phyloP scores from a whole-genome alignment of 2,329 filamentous ascomycete species.

The Alternaria dauci region DNA sequence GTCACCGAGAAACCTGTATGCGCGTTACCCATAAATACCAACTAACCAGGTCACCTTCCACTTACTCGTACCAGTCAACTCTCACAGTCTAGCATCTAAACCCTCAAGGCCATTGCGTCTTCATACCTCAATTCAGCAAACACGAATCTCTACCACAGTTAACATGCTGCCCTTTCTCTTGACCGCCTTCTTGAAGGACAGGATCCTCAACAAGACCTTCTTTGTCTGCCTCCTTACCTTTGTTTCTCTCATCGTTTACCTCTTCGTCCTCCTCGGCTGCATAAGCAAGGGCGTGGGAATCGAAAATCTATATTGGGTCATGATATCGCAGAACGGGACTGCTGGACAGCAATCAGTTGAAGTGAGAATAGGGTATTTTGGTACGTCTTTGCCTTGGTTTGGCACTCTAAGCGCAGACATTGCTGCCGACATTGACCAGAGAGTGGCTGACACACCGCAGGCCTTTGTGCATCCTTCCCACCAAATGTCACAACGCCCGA shows the following conservation, averaged over 20 bases:
- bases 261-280: conserved; percentile 10
- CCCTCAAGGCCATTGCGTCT: neutral
- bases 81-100: neutral
- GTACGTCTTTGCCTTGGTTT: neutral
- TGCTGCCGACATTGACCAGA: no score
- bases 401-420: neutral
- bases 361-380: conserved; percentile 16
- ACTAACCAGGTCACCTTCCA: neutral
- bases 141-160: neutral
- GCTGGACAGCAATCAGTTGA: neutral
- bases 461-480: conserved; percentile 11
- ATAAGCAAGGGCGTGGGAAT: conserved; percentile 10
- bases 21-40: neutral
- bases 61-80: neutral
- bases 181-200: neutral
- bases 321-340: conserved; percentile 5
- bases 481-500: neutral
- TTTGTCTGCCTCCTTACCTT: conserved; percentile 6
- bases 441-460: neutral
- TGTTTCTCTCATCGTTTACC: conserved; percentile 4
- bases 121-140: neutral
- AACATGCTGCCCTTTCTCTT: conserved; percentile 5
- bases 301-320: conserved; percentile 11
- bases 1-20: neutral
- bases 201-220: conserved; percentile 10